Evolutionary conservation across 2,329 filamentous ascomycete species (phyloP).

Genomic region (Hypomyces perniciosus): DNA sequence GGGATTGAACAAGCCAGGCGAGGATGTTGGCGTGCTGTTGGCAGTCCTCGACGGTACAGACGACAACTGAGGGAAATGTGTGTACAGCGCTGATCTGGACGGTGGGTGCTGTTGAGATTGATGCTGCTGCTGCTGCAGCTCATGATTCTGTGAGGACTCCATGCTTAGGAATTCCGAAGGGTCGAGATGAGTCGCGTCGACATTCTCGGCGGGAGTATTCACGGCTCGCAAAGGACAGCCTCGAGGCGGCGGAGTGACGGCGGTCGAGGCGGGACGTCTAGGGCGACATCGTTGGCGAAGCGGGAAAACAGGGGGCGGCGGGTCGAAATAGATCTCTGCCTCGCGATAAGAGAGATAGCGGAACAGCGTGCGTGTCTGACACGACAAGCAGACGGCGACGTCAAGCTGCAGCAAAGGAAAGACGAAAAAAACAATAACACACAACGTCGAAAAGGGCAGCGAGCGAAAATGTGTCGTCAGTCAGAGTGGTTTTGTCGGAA

Average conservation of each 20-base stretch:
- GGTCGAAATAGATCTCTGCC: no score
- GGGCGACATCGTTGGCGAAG: background rate
- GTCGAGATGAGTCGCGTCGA: background rate
- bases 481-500: background rate
- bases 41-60: constrained; percentile 43
- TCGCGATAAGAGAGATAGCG: background rate
- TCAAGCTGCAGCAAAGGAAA: no score
- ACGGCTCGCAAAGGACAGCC: background rate
- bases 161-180: constrained; percentile 2
- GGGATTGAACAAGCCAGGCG: constrained; percentile 57
- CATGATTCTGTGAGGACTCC: constrained; percentile 11
- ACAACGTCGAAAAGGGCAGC: no score
- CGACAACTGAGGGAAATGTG: constrained; percentile 29
- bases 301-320: background rate
- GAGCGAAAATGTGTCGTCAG: no score
- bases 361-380: no score
- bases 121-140: constrained; percentile 3
- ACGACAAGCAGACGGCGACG: no score
- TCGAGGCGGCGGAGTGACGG: background rate
- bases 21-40: constrained; percentile 53
- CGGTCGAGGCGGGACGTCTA: constrained; percentile 4
- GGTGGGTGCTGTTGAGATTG: constrained; percentile 10
- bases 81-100: constrained; percentile 21
- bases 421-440: no score
- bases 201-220: background rate